A percentile compares a stretch with the other conserved stretches of the same genome.
Evolutionary conservation across 2,329 filamentous ascomycete species (phyloP).

Genomic region (Metarhizium sp.): DNA sequence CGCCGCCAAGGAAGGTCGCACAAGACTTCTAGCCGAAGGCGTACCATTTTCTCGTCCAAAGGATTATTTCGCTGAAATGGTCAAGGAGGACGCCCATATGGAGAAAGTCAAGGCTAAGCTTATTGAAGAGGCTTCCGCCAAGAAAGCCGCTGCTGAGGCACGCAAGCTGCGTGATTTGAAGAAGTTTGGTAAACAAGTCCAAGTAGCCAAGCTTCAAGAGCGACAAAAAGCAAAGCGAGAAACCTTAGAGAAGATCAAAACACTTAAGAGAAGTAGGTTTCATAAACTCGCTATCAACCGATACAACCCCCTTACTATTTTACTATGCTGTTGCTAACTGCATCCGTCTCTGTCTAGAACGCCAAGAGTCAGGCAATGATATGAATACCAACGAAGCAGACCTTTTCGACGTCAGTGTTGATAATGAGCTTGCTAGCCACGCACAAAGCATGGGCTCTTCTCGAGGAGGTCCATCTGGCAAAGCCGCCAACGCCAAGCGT

Average conservation of each 20-base stretch:
- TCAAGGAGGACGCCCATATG: conserved; percentile 98
- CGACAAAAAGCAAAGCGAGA: conserved; percentile 85
- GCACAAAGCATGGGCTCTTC: conserved; percentile 29
- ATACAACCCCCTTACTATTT: conserved; percentile 5
- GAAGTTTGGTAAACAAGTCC: conserved; percentile 98
- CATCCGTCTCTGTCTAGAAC: conserved; percentile 49
- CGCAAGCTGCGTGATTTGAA: conserved; percentile 89
- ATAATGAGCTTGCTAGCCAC: conserved; percentile 46
- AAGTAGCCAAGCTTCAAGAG: conserved; percentile 93
- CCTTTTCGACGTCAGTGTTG: conserved; percentile 84
- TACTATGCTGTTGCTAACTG: not conserved
- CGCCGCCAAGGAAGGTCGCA: conserved; percentile 64
- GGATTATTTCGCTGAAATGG: conserved; percentile 99
- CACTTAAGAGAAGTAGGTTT: conserved; percentile 83
- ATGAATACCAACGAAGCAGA: conserved; percentile 69
- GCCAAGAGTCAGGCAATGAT: conserved; percentile 58
- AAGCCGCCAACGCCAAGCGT: conserved; percentile 56
- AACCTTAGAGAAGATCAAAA: conserved; percentile 90
- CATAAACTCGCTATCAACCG: not conserved
- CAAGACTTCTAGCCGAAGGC: conserved; percentile 70
- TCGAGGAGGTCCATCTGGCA: conserved; percentile 13
- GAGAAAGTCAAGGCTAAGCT: conserved; percentile 90
- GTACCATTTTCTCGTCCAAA: conserved; percentile 79
- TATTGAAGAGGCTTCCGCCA: conserved; percentile 80
- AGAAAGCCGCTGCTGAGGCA: conserved; percentile 88